Percentiles rank a stretch among this genome's conserved stretches.
phyloP scores from a whole-genome alignment of 2,329 filamentous ascomycete genomes.

The Annulohypoxylon truncatum region DNA sequence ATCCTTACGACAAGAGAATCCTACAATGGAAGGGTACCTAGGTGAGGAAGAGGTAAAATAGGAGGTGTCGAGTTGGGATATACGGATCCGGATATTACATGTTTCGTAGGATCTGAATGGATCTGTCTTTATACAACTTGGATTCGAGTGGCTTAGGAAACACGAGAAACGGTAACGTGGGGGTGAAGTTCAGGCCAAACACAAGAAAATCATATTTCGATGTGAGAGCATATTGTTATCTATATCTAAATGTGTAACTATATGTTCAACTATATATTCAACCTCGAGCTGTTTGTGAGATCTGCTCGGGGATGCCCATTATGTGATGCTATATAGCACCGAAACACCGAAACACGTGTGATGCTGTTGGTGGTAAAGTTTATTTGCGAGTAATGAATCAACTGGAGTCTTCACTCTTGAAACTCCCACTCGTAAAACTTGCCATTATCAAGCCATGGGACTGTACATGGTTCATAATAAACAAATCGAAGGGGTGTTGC shows the following conservation, averaged over 20 bases:
- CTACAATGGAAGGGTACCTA: background rate
- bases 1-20: conserved; percentile 6
- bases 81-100: conserved; percentile 8
- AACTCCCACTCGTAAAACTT: background rate
- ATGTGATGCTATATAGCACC: conserved; percentile 14
- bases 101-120: conserved; percentile 28
- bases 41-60: conserved; percentile 16
- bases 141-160: conserved; percentile 15
- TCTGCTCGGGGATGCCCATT: conserved; percentile 25
- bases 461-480: background rate
- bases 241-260: background rate
- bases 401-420: background rate
- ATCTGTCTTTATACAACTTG: conserved; percentile 5
- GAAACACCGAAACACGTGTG: background rate
- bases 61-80: conserved; percentile 14
- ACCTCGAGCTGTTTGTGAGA: conserved; percentile 12
- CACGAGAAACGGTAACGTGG: background rate
- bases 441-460: conserved; percentile 2
- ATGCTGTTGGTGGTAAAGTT: background rate
- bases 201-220: conserved; percentile 2
- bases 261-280: background rate
- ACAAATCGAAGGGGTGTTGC: conserved; percentile 24
- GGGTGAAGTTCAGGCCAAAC: background rate
- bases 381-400: background rate
- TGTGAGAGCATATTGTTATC: background rate